A percentile compares a stretch with the other conserved stretches of the same genome.
These are phyloP conservation scores for Daldinia vernicosa DNA, from an alignment of 495 filamentous ascomycete species.

Conservation along the genomic window DNA sequence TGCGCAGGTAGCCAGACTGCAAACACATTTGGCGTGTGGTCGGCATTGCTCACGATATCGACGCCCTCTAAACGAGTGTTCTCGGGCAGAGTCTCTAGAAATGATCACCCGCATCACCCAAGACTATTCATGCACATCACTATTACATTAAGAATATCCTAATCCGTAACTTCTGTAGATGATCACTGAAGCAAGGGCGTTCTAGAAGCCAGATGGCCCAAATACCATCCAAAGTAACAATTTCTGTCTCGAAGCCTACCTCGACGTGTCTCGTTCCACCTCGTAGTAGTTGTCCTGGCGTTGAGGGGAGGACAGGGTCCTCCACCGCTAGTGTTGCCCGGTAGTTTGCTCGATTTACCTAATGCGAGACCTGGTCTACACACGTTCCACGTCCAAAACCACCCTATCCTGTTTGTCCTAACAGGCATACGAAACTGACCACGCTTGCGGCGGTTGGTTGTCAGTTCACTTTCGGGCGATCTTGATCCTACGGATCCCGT, in stretches of 20 bases:
- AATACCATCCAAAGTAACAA: neutral
- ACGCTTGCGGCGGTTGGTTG: constrained; percentile 18
- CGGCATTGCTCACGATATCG: constrained; percentile 30
- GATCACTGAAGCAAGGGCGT: constrained; percentile 9
- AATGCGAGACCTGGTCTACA: constrained; percentile 10
- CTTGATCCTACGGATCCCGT: constrained; percentile 21
- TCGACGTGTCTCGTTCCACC: constrained; percentile 8
- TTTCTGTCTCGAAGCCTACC: neutral
- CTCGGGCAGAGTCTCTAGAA: neutral
- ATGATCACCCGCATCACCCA: constrained; percentile 16
- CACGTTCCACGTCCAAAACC: constrained; percentile 5
- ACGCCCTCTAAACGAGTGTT: constrained; percentile 10
- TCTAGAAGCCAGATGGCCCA: constrained; percentile 6
- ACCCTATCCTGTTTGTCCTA: constrained; percentile 5
- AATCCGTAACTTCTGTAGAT: constrained; percentile 19
- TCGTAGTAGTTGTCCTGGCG: constrained; percentile 1
- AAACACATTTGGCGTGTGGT: constrained; percentile 35
- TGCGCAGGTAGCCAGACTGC: constrained; percentile 19
- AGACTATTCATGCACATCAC: constrained; percentile 33
- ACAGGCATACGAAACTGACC: constrained; percentile 3
- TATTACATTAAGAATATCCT: constrained; percentile 28
- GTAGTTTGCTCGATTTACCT: constrained; percentile 1
- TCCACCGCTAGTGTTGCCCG: constrained; percentile 19
- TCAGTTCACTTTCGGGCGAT: constrained; percentile 19
- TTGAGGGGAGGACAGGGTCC: constrained; percentile 10